Conservation (phyloP, 352 stramenopile genomes). For the Phytophthora europaea region DNA sequence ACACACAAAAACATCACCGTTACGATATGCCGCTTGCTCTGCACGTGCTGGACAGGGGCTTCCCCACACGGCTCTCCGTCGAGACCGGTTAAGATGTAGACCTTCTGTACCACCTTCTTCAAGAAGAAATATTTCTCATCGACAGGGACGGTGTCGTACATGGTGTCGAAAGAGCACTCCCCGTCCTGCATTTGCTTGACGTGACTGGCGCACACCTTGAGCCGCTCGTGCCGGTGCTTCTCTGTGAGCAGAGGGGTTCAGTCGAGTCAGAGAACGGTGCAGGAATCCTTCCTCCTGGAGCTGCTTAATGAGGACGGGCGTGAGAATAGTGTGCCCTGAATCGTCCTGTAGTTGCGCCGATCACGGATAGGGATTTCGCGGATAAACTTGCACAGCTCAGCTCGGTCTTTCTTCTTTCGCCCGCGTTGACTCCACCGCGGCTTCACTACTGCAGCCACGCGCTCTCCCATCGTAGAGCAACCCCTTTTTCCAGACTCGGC, state of each 20-base stretch:
- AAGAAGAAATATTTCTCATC: no score
- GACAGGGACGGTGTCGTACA: no score
- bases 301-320: neutral
- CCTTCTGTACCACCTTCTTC: no score
- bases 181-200: no score
- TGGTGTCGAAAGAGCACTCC: no score
- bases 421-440: neutral
- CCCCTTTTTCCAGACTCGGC: constrained; percentile 3
- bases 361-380: neutral
- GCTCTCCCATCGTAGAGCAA: neutral
- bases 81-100: no score
- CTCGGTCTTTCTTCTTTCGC: constrained; percentile 9
- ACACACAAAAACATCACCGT: neutral
- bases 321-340: neutral
- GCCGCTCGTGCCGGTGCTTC: neutral
- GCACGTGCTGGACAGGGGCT: neutral
- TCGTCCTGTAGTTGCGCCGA: neutral
- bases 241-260: neutral
- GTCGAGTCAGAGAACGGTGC: neutral
- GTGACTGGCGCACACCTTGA: no score
- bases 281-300: neutral
- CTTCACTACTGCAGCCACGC: constrained; percentile 6
- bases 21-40: neutral
- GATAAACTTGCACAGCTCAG: neutral
- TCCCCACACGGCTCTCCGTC: neutral